Conservation (phyloP, 2,329 filamentous ascomycete genomes). For the Leptographium flavum region DNA sequence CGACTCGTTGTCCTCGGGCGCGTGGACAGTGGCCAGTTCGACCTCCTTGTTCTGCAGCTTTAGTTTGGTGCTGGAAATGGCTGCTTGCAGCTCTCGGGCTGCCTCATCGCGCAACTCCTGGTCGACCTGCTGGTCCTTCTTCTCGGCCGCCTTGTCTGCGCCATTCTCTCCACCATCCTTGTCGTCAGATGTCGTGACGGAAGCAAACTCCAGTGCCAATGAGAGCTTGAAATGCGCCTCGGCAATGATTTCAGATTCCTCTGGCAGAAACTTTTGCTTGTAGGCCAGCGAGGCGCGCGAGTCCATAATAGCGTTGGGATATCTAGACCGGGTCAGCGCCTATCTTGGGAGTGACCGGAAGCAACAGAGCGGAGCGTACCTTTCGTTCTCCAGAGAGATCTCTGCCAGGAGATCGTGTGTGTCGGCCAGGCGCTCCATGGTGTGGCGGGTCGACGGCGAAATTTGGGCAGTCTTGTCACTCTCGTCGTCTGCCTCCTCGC, state of each 20-base stretch:
- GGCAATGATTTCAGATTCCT: constrained; percentile 73
- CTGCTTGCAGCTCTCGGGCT: constrained; percentile 54
- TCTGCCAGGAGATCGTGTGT: constrained; percentile 90
- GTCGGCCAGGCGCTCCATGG: constrained; percentile 80
- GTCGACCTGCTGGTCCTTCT: constrained; percentile 40
- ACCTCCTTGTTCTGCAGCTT: constrained; percentile 59
- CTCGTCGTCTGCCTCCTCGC: neutral
- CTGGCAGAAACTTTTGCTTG: constrained; percentile 64
- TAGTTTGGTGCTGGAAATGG: constrained; percentile 56
- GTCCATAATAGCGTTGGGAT: constrained; percentile 75
- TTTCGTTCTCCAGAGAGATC: constrained; percentile 93
- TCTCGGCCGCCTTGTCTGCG: constrained; percentile 12
- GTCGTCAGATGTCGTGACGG: constrained; percentile 43
- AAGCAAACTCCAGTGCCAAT: constrained; percentile 85
- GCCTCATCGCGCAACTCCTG: constrained; percentile 59
- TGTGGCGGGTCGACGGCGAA: constrained; percentile 35
- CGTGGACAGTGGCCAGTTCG: constrained; percentile 45
- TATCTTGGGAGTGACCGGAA: neutral
- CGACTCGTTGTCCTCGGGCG: constrained; percentile 52
- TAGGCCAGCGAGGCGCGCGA: constrained; percentile 62
- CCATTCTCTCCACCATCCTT: constrained; percentile 26
- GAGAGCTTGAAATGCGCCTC: constrained; percentile 96
- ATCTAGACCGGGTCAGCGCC: constrained; percentile 29
- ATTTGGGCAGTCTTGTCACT: too few relatives aligned
- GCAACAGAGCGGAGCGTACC: constrained; percentile 25